These are phyloP conservation scores for Lasiodiplodia hormozganensis DNA, from an alignment of 2,329 filamentous ascomycete species.

Conservation along the genomic window DNA sequence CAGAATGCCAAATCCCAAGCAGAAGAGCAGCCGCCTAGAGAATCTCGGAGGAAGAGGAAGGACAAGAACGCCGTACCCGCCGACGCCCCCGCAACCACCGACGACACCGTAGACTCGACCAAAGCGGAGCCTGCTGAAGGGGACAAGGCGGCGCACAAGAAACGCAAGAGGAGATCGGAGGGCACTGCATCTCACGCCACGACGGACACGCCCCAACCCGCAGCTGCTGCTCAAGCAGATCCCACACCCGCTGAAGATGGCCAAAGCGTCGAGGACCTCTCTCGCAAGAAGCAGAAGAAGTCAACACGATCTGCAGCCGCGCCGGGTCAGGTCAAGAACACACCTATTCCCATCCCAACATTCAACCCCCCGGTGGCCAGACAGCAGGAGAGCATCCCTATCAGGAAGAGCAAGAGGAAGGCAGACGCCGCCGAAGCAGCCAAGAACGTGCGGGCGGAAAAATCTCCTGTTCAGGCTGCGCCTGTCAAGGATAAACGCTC, in stretches of 20 bases:
- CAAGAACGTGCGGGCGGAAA: slow-evolving; percentile 1
- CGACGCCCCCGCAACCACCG: neutral
- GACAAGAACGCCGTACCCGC: neutral
- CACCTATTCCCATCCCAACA: slow-evolving; percentile 17
- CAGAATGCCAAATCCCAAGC: neutral
- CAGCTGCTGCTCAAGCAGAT: neutral
- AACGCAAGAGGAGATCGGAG: slow-evolving; percentile 26
- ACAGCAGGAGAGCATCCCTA: neutral
- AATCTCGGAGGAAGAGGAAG: slow-evolving; percentile 17
- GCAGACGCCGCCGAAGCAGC: slow-evolving; percentile 6
- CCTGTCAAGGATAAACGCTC: neutral
- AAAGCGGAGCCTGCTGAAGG: neutral
- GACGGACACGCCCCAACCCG: neutral
- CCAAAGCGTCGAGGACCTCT: neutral
- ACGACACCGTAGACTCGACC: neutral
- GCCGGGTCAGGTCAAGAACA: slow-evolving; percentile 9
- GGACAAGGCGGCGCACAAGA: slow-evolving; percentile 8
- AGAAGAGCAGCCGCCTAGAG: neutral
- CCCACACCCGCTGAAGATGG: neutral
- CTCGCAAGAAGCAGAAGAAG: slow-evolving; percentile 28
- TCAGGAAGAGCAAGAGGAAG: slow-evolving; percentile 21
- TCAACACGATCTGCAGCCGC: neutral
- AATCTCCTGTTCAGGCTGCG: neutral
- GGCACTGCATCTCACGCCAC: neutral
- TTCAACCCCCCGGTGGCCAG: neutral